Percentiles rank a stretch among this genome's conserved stretches.
phyloP scores from a whole-genome alignment of 352 stramenopile genomes.

The Pythium insidiosum region DNA sequence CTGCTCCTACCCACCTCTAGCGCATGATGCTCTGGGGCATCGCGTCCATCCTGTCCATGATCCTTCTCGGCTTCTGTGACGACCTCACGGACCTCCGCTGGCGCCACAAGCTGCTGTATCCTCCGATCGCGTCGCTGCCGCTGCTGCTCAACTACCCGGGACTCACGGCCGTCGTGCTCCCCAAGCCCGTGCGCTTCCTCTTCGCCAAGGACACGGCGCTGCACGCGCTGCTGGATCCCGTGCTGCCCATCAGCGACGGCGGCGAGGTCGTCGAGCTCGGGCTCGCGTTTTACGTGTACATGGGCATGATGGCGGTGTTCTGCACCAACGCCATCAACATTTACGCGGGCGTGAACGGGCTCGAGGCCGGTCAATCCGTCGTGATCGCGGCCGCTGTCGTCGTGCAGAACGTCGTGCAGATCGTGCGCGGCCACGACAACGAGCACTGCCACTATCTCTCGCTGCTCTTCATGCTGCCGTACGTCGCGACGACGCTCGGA shows the following conservation, averaged over 20 bases:
- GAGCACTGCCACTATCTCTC: slow-evolving; percentile 93
- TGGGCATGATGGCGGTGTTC: slow-evolving; percentile 98
- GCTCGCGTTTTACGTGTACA: slow-evolving; percentile 96
- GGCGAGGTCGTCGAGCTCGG: slow-evolving; percentile 91
- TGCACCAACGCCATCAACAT: slow-evolving; percentile 99
- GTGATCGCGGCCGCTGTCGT: slow-evolving; percentile 92
- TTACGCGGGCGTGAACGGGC: slow-evolving; percentile 98
- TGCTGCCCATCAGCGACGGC: slow-evolving; percentile 64
- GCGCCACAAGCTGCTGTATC: slow-evolving; percentile 97
- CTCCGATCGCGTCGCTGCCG: slow-evolving; percentile 93
- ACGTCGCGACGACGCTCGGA: slow-evolving; percentile 89
- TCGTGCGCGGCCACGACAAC: slow-evolving; percentile 75
- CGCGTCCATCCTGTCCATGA: slow-evolving; percentile 86
- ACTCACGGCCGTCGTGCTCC: slow-evolving; percentile 92
- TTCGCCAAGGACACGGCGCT: slow-evolving; percentile 55
- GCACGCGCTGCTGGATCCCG: slow-evolving; percentile 43
- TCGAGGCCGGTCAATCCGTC: slow-evolving; percentile 94
- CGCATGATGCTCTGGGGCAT: slow-evolving; percentile 81
- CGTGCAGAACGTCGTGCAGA: slow-evolving; percentile 94
- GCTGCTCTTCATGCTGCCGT: slow-evolving; percentile 96
- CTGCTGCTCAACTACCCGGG: slow-evolving; percentile 96
- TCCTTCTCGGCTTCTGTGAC: slow-evolving; percentile 90
- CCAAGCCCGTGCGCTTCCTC: slow-evolving; percentile 77
- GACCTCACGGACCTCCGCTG: slow-evolving; percentile 95
- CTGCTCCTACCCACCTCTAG: slow-evolving; percentile 10